These are phyloP conservation scores for Knoxia roxburghii DNA, from an alignment of 257 asterid genomes.

Conservation along the genomic window DNA sequence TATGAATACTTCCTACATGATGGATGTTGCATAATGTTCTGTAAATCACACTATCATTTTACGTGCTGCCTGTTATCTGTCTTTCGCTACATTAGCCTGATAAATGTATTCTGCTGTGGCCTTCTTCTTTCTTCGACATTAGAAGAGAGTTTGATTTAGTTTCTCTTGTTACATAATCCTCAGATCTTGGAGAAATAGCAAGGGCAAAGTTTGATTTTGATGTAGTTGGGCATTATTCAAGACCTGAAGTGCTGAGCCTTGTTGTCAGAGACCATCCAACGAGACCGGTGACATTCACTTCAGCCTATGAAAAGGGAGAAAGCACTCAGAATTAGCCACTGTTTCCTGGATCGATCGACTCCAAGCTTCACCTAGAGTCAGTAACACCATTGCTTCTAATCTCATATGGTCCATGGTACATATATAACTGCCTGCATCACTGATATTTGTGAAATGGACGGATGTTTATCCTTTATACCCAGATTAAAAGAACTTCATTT, in stretches of 20 bases:
- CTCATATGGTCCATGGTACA: constrained; percentile 3
- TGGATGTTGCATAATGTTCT: neutral
- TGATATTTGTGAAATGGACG: neutral
- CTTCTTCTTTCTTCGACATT: neutral
- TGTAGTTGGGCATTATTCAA: constrained; percentile 90
- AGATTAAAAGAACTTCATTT: too few relatives aligned
- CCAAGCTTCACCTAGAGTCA: neutral
- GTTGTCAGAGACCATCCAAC: constrained; percentile 71
- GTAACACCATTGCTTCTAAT: constrained; percentile 1
- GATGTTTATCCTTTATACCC: too few relatives aligned
- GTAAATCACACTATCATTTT: too few relatives aligned
- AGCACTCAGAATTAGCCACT: constrained; percentile 28
- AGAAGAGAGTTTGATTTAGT: neutral
- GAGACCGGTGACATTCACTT: constrained; percentile 64
- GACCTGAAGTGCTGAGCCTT: constrained; percentile 86
- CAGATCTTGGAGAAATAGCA: constrained; percentile 88
- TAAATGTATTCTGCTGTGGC: neutral
- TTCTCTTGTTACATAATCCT: constrained; percentile 3
- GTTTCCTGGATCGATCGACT: neutral
- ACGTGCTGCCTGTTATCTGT: too few relatives aligned
- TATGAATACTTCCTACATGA: neutral
- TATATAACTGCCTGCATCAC: neutral
- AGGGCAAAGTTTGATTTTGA: constrained; percentile 92
- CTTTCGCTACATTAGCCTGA: neutral
- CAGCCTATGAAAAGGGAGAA: constrained; percentile 50